phyloP scores from a whole-genome alignment of 768 basidiomycete genomes.

The Russula olivacea region DNA sequence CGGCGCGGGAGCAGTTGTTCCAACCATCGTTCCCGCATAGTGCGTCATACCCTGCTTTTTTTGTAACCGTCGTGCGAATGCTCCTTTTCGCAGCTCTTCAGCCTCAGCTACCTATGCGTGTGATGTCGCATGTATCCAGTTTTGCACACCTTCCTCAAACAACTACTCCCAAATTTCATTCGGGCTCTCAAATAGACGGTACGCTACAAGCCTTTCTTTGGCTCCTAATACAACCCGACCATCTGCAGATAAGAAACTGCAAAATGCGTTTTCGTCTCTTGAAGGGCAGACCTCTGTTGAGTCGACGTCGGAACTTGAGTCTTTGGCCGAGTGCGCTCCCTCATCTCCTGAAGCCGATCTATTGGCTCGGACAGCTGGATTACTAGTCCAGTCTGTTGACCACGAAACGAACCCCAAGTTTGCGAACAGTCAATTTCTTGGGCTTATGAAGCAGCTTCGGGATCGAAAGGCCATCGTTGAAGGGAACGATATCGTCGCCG shows the following conservation, averaged over 20 bases:
- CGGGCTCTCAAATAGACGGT: constrained; percentile 39
- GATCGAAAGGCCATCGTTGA: constrained; percentile 75
- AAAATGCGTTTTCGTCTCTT: constrained; percentile 44
- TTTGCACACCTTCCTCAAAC: constrained; percentile 26
- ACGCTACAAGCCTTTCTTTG: constrained; percentile 25
- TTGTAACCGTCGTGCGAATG: background rate
- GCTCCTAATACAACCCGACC: constrained; percentile 24
- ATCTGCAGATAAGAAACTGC: constrained; percentile 31
- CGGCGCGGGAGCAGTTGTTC: background rate
- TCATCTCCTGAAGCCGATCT: constrained; percentile 50
- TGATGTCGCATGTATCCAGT: constrained; percentile 36
- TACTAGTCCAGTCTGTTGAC: constrained; percentile 69
- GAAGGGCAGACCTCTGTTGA: constrained; percentile 17
- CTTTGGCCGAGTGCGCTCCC: constrained; percentile 3
- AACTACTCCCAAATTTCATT: constrained; percentile 19
- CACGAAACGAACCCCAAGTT: constrained; percentile 81
- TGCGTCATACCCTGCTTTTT: background rate
- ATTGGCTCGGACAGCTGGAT: constrained; percentile 73
- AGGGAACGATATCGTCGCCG: constrained; percentile 67
- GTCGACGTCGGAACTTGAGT: background rate
- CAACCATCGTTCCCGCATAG: constrained; percentile 10
- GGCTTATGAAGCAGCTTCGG: constrained; percentile 77
- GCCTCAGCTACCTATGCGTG: constrained; percentile 7
- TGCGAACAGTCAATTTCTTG: constrained; percentile 75
- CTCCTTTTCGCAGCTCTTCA: constrained; percentile 1